A percentile compares a stretch with the other conserved stretches of the same genome.
These are phyloP conservation scores for Candida anglica DNA, from an alignment of 805 yeast genomes.

Conservation along the genomic window DNA sequence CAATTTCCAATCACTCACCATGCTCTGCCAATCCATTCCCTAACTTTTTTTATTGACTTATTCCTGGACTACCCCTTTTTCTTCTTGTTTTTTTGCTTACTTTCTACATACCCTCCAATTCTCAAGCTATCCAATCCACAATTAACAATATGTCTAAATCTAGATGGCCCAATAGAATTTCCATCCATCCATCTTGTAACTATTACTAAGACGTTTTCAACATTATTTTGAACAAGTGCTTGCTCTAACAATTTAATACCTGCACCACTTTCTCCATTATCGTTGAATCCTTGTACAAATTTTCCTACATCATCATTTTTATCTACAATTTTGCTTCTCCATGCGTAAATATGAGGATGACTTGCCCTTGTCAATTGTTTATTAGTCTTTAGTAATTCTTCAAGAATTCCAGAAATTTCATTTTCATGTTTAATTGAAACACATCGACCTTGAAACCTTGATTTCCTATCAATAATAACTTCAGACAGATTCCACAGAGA, in stretches of 20 bases:
- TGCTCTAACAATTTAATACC: slow-evolving; percentile 55
- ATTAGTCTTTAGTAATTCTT: slow-evolving; percentile 39
- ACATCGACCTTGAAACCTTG: slow-evolving; percentile 65
- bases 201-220: slow-evolving; percentile 56
- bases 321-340: no score
- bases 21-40: background rate
- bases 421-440: slow-evolving; percentile 31
- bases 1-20: no score
- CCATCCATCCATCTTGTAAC: slow-evolving; percentile 87
- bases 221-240: slow-evolving; percentile 44
- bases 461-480: slow-evolving; percentile 45
- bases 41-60: background rate
- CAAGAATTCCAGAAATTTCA: slow-evolving; percentile 42
- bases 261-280: slow-evolving; percentile 75
- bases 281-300: slow-evolving; percentile 57
- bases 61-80: background rate
- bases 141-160: slow-evolving; percentile 65
- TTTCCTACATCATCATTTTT: slow-evolving; percentile 23
- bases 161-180: slow-evolving; percentile 61
- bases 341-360: slow-evolving; percentile 74
- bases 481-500: background rate
- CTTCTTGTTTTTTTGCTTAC: background rate
- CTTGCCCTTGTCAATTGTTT: slow-evolving; percentile 54
- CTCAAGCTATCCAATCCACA: slow-evolving; percentile 50
- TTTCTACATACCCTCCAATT: slow-evolving; percentile 2